Conservation (phyloP, 768 basidiomycete genomes). For the Hortiboletus flavorubellus region DNA sequence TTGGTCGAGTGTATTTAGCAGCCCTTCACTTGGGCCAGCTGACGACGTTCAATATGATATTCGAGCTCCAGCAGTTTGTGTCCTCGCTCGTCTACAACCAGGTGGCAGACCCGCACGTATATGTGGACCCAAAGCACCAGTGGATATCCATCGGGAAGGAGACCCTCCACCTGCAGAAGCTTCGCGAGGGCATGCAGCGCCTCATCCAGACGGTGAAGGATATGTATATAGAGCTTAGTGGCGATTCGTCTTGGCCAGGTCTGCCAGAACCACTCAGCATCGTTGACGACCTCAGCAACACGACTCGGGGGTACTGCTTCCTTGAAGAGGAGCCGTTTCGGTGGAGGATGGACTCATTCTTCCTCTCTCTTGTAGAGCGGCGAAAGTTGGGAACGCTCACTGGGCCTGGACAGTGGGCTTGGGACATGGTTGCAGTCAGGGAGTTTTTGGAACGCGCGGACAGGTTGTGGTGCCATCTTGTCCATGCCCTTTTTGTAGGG, state of each 20-base stretch:
- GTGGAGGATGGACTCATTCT: neutral
- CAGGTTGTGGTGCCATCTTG: neutral
- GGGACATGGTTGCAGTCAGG: neutral
- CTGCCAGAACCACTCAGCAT: neutral
- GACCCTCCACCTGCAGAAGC: neutral
- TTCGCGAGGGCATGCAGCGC: neutral
- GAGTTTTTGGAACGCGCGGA: neutral
- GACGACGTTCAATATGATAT: neutral
- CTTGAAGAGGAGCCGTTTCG: neutral
- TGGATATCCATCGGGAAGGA: constrained; percentile 1
- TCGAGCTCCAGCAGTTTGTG: neutral
- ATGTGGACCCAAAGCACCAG: neutral
- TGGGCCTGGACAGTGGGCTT: neutral
- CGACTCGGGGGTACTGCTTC: neutral
- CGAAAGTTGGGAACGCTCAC: neutral
- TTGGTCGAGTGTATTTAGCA: neutral
- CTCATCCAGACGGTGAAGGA: neutral
- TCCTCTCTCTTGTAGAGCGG: neutral
- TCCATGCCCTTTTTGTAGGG: neutral
- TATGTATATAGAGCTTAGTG: neutral
- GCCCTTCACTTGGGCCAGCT: neutral
- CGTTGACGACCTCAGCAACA: neutral
- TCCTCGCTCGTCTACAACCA: neutral
- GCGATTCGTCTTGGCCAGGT: neutral
- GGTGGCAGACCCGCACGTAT: neutral